These are phyloP conservation scores for Purpureocillium lavendulum DNA, from an alignment of 2,329 filamentous ascomycete species.

Conservation along the genomic window DNA sequence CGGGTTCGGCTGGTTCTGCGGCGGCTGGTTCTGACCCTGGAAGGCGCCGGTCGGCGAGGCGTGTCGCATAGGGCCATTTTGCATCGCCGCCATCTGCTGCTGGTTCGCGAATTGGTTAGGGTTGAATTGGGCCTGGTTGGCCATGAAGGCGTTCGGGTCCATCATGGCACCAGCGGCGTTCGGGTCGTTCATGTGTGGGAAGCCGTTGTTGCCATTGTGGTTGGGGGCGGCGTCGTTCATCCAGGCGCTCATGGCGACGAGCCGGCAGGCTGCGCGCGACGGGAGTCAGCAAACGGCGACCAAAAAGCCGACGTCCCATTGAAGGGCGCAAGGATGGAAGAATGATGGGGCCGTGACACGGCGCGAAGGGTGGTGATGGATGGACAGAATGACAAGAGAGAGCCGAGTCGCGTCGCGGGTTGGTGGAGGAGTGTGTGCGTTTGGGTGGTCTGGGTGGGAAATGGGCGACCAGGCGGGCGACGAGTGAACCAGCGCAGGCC, in stretches of 20 bases:
- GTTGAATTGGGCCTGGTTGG: slow-evolving; percentile 52
- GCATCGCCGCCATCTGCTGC: slow-evolving; percentile 54
- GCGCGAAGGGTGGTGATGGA: slow-evolving; percentile 28
- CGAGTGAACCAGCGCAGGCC: too few relatives aligned
- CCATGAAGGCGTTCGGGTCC: slow-evolving; percentile 57
- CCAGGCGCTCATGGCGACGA: slow-evolving; percentile 61
- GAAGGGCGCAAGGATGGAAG: slow-evolving; percentile 27
- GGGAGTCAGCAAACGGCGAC: slow-evolving; percentile 36
- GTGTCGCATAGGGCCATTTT: slow-evolving; percentile 78
- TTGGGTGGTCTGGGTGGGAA: slow-evolving; percentile 18
- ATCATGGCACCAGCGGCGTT: slow-evolving; percentile 52
- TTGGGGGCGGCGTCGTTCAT: slow-evolving; percentile 64
- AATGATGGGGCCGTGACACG: slow-evolving; percentile 40
- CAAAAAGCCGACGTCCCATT: slow-evolving; percentile 30
- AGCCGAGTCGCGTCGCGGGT: slow-evolving; percentile 32
- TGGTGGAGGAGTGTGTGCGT: slow-evolving; percentile 25
- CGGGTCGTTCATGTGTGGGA: slow-evolving; percentile 55
- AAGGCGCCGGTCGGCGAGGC: slow-evolving; percentile 58
- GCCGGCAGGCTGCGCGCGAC: slow-evolving; percentile 33
- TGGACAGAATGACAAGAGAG: slow-evolving; percentile 11
- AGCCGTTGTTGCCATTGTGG: slow-evolving; percentile 63
- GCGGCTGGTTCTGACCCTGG: slow-evolving; percentile 39
- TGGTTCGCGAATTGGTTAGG: slow-evolving; percentile 48
- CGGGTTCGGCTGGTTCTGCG: slow-evolving; percentile 6
- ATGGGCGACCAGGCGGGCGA: slow-evolving; percentile 7